These are phyloP conservation scores for Uronychia binucleata DNA, from an alignment of 73 alveolate species.

Conservation along the genomic window DNA sequence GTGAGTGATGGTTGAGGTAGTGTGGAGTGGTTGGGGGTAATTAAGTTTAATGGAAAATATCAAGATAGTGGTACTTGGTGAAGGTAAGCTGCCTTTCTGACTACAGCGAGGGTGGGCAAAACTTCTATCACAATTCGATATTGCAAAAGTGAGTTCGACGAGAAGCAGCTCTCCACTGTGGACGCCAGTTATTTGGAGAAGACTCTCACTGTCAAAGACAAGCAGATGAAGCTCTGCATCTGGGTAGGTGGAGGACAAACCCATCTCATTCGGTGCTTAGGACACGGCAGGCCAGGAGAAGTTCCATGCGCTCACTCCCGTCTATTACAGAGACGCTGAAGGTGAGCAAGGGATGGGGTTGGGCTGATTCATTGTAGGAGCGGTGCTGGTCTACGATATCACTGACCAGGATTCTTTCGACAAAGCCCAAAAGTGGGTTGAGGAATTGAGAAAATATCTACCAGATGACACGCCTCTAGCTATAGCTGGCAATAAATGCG, in stretches of 20 bases:
- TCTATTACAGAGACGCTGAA: slow-evolving; percentile 82
- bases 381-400: slow-evolving; percentile 87
- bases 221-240: slow-evolving; percentile 58
- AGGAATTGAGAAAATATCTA: slow-evolving; percentile 72
- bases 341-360: slow-evolving; percentile 11
- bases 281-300: slow-evolving; percentile 96
- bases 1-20: background rate
- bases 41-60: background rate
- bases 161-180: slow-evolving; percentile 71
- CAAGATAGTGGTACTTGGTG: slow-evolving; percentile 73
- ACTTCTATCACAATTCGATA: slow-evolving; percentile 83
- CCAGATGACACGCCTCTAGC: slow-evolving; percentile 72
- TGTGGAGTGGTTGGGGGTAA: background rate
- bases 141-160: slow-evolving; percentile 76
- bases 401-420: slow-evolving; percentile 84
- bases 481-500: slow-evolving; percentile 90
- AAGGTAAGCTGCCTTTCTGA: slow-evolving; percentile 48
- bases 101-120: slow-evolving; percentile 84
- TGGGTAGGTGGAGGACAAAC: slow-evolving; percentile 30
- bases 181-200: slow-evolving; percentile 85
- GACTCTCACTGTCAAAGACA: slow-evolving; percentile 53
- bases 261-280: background rate
- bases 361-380: slow-evolving; percentile 41
- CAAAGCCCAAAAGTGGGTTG: slow-evolving; percentile 81
- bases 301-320: slow-evolving; percentile 80